Base-by-base conservation (phyloP, 1,284 basidiomycete genomes). In the Chalciporus sp. region DNA sequence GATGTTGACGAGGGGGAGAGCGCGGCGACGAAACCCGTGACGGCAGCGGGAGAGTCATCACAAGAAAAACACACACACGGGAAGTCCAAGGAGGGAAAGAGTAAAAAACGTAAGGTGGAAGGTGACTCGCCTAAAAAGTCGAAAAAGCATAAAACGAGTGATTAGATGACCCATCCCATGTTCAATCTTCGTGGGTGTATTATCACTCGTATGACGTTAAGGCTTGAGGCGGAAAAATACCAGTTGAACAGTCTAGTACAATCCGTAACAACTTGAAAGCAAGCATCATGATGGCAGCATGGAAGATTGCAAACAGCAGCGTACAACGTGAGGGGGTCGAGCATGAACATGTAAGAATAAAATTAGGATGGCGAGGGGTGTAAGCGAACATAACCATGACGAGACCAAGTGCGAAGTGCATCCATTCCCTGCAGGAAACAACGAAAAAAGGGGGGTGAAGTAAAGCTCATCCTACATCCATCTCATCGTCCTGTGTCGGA, bases 401-500 rank as follows among this genome's bases (percentile, higher is more conserved):
- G 23, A 23, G 23, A 23, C 23, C 23, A 23, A 23, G 23, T 23
- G 23, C 6, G 23, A 23, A 23, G 23, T 23, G 23, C 23, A 23
- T 23, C 23, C 3, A 23, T 23, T 23, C 23, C 23, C 6, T 2
- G 23, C 6, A 23, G 23, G 23, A 23, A 6, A 23, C 23, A 51
- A 45, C 46, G 46, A 60, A 55, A 49, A 55, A 37, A 28, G 47
- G 28, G 33, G 48, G n/a, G 1, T 27, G 40, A 45, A 41, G 27
- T 47, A 42, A 49, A 28, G 44, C 6, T 76, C 67, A 81, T 63
- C 79, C 77, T 51, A 81, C 71, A 65, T 85, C 80, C 81, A 82
- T 83, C 55, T 76, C 80, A 59, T 82, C 79, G 40, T 70, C 75
- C 49, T 69, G 73, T 37, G 70, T 76, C 28, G 49, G 17, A 60